phyloP scores from a whole-genome alignment of 768 basidiomycete species.

The Gyrodon lividus region DNA sequence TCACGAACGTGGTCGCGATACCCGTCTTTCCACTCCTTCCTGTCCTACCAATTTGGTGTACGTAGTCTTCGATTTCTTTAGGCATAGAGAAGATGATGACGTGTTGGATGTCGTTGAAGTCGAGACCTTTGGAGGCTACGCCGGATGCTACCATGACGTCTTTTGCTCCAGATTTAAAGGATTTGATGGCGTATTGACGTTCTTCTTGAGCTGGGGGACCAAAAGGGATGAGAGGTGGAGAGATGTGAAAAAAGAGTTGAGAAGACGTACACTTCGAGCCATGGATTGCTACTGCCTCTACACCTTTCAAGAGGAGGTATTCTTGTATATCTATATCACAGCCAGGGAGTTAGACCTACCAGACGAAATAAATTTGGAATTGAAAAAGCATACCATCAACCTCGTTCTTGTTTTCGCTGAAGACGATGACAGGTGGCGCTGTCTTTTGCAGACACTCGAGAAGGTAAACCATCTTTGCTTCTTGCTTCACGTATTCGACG shows the following conservation, averaged over 20 bases:
- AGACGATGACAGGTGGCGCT: conserved; percentile 95
- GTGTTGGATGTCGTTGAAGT: conserved; percentile 98
- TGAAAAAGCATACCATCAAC: conserved; percentile 76
- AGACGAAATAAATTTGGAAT: neutral
- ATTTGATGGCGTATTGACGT: conserved; percentile 97
- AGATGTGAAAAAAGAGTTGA: neutral
- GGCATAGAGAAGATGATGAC: conserved; percentile 99
- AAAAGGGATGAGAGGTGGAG: neutral
- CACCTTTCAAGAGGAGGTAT: conserved; percentile 92
- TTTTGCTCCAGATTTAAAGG: conserved; percentile 96
- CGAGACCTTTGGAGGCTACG: conserved; percentile 96
- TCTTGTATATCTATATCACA: conserved; percentile 87
- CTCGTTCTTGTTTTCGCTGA: conserved; percentile 99
- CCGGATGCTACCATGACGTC: conserved; percentile 99
- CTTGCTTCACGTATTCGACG: conserved; percentile 98
- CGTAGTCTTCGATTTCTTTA: conserved; percentile 99
- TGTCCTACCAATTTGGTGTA: conserved; percentile 98
- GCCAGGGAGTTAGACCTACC: neutral
- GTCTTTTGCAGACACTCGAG: conserved; percentile 98
- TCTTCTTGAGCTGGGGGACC: conserved; percentile 83
- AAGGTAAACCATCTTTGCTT: conserved; percentile 99
- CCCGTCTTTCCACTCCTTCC: conserved; percentile 98
- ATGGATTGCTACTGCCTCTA: conserved; percentile 98
- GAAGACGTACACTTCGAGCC: conserved; percentile 82
- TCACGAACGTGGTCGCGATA: conserved; percentile 98